Conservation (phyloP, 148 eudicot genomes). For the Chenopodium formosanum region DNA sequence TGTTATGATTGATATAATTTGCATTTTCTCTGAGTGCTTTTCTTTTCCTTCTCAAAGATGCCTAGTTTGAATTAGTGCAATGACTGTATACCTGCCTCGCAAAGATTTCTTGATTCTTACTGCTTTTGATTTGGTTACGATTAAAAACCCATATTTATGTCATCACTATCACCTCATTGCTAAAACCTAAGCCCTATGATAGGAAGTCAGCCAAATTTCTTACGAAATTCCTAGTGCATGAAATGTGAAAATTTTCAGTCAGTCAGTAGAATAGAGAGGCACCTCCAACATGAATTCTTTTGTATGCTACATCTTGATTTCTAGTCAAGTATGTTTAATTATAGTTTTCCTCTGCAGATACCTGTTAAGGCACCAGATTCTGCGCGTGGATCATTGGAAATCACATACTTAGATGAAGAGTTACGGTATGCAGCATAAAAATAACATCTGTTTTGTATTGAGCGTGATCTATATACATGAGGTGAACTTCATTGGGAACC, state of each 20-base stretch:
- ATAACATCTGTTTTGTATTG: background rate
- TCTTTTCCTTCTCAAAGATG: too few species aligned
- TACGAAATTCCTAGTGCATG: too few species aligned
- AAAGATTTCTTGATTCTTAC: background rate
- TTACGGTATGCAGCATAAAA: conserved; percentile 48
- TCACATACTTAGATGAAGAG: conserved; percentile 91
- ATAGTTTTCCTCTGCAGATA: conserved; percentile 41
- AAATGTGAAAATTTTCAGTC: background rate
- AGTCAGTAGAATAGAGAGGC: background rate
- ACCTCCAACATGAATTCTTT: background rate
- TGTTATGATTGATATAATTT: background rate
- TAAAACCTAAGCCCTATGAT: background rate
- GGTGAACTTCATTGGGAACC: background rate
- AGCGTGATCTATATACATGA: background rate
- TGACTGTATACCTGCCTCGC: background rate
- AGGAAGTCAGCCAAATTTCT: background rate
- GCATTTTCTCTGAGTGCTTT: background rate
- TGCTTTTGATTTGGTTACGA: background rate
- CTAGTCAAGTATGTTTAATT: conserved; percentile 3
- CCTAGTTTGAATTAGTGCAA: background rate
- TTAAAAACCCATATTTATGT: background rate
- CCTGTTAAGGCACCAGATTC: conserved; percentile 91
- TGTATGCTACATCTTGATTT: background rate
- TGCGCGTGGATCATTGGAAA: conserved; percentile 75
- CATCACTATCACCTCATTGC: background rate